Conservation (phyloP, 306 rosid genomes). For the Castanea sativa region DNA sequence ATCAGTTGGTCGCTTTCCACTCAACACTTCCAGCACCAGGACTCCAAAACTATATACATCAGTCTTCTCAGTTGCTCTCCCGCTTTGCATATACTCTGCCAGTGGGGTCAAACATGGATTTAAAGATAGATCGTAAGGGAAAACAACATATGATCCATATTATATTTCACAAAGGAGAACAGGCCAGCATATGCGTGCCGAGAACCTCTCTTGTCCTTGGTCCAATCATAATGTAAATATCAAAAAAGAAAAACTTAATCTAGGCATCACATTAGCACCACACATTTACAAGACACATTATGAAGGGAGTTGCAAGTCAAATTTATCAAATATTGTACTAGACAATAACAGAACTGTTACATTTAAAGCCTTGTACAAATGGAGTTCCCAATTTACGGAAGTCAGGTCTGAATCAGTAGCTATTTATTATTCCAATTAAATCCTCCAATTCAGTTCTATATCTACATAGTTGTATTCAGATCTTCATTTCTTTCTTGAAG, state of each 20-base stretch:
- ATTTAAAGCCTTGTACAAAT: not conserved
- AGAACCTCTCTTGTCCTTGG: slow-evolving; percentile 1
- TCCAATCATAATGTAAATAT: not conserved
- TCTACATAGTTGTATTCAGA: not conserved
- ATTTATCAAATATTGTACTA: not conserved
- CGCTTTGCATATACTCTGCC: slow-evolving; percentile 99
- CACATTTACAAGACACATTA: not conserved
- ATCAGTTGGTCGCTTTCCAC: slow-evolving; percentile 97
- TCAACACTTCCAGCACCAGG: slow-evolving; percentile 84
- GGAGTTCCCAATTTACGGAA: not conserved
- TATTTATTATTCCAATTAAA: not conserved
- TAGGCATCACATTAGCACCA: not conserved
- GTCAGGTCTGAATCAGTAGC: not conserved
- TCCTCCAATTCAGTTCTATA: not conserved
- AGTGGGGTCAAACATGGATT: slow-evolving; percentile 20
- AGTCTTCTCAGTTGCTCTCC: slow-evolving; percentile 97
- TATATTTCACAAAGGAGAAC: not conserved
- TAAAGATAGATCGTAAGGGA: not conserved
- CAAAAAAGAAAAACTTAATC: not conserved
- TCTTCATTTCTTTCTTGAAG: not conserved
- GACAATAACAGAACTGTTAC: not conserved
- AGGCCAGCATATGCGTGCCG: not conserved
- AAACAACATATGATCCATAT: not conserved
- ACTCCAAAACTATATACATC: slow-evolving; percentile 98
- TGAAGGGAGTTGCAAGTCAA: not conserved